Conservation (phyloP, 192 early-diverging fungal genomes). For the Coemansia sp. region DNA sequence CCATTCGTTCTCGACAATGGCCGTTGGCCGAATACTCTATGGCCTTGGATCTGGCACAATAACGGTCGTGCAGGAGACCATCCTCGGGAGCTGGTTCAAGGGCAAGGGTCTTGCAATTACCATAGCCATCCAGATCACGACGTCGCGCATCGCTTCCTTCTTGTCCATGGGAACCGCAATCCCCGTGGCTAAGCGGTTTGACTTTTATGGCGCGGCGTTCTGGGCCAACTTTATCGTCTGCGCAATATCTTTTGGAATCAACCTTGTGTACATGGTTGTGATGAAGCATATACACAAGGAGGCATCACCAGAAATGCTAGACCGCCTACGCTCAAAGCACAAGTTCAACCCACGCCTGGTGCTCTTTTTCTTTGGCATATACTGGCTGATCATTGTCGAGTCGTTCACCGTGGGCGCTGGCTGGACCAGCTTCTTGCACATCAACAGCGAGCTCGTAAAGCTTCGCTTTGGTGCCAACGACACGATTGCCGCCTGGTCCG, state of each 20-base stretch:
- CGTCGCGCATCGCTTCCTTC: slow-evolving; percentile 71
- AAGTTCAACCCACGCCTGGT: slow-evolving; percentile 59
- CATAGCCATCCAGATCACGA: slow-evolving; percentile 68
- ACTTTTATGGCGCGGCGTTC: slow-evolving; percentile 45
- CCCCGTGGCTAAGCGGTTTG: slow-evolving; percentile 56
- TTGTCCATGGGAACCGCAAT: slow-evolving; percentile 66
- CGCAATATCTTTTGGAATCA: slow-evolving; percentile 66
- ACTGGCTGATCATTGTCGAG: slow-evolving; percentile 62
- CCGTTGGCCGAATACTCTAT: slow-evolving; percentile 57
- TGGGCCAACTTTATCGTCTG: slow-evolving; percentile 69
- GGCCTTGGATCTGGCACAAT: slow-evolving; percentile 75
- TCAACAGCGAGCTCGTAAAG: slow-evolving; percentile 73
- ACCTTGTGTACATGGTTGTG: slow-evolving; percentile 64
- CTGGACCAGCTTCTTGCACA: slow-evolving; percentile 69
- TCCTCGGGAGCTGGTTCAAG: slow-evolving; percentile 73
- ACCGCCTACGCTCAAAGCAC: slow-evolving; percentile 55
- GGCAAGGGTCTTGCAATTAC: slow-evolving; percentile 67
- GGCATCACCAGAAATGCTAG: slow-evolving; percentile 21
- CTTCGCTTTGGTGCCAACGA: slow-evolving; percentile 66
- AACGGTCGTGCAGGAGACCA: slow-evolving; percentile 78
- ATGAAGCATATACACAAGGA: slow-evolving; percentile 47
- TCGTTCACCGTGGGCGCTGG: slow-evolving; percentile 62
- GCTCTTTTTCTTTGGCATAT: slow-evolving; percentile 59
- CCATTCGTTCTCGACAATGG: slow-evolving; percentile 55
- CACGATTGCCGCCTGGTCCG: slow-evolving; percentile 61